Conservation (phyloP, 257 asterid species). For the Rubia yunnanensis region DNA sequence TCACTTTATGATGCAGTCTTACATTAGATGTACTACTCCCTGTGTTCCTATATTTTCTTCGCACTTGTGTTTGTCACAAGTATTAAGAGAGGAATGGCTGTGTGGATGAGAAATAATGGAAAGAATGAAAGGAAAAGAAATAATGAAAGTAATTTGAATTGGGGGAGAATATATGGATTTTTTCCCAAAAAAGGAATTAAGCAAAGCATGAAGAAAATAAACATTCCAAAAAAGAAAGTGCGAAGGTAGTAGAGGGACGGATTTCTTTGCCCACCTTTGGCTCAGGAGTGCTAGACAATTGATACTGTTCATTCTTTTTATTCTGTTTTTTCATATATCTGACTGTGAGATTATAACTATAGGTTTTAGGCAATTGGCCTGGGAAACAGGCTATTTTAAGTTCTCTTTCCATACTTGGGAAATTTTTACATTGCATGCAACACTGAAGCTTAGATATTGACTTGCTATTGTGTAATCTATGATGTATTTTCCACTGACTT, state of each 20-base stretch:
- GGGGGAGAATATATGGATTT: too few relatives aligned
- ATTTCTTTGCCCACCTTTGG: neutral
- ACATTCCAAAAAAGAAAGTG: too few relatives aligned
- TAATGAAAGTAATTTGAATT: too few relatives aligned
- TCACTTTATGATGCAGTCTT: conserved; percentile 6
- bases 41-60: too few relatives aligned
- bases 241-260: too few relatives aligned
- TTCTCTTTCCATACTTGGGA: neutral
- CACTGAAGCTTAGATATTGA: neutral
- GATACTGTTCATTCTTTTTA: neutral
- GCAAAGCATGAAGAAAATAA: too few relatives aligned
- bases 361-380: neutral
- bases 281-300: neutral
- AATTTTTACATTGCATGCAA: neutral
- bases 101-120: too few relatives aligned
- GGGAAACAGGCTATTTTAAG: neutral
- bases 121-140: too few relatives aligned
- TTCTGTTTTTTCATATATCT: neutral
- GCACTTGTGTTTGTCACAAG: too few relatives aligned
- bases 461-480: neutral
- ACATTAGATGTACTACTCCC: neutral
- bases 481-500: conserved; percentile 1
- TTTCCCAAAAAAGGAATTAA: too few relatives aligned
- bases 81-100: too few relatives aligned
- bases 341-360: neutral